Conservation (phyloP, 2,329 filamentous ascomycete genomes). For the Diaporthe destruens region DNA sequence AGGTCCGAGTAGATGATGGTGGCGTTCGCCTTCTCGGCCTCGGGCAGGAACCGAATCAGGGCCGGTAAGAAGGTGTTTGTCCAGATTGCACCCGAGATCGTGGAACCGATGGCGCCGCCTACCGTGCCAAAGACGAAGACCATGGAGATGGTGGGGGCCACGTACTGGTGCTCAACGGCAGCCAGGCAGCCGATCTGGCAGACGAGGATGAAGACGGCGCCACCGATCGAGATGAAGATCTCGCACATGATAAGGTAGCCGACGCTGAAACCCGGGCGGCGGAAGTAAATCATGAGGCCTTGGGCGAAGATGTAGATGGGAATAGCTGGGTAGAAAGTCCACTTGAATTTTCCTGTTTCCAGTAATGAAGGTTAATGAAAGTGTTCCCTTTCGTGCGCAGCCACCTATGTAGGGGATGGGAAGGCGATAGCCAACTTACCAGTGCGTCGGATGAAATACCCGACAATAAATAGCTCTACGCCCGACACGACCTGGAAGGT, state of each 20-base stretch:
- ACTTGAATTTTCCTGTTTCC: slow-evolving; percentile 56
- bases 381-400: background rate
- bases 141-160: slow-evolving; percentile 67
- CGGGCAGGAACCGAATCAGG: slow-evolving; percentile 64
- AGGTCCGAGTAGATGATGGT: slow-evolving; percentile 66
- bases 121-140: slow-evolving; percentile 69
- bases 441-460: slow-evolving; percentile 58
- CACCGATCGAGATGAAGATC: slow-evolving; percentile 71
- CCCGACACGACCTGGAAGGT: slow-evolving; percentile 65
- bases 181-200: slow-evolving; percentile 70
- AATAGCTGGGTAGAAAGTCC: slow-evolving; percentile 52
- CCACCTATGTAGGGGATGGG: background rate
- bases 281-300: slow-evolving; percentile 71
- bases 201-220: slow-evolving; percentile 67
- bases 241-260: slow-evolving; percentile 71
- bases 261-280: slow-evolving; percentile 62
- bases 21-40: slow-evolving; percentile 51
- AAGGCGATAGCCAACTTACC: slow-evolving; percentile 46
- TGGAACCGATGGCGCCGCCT: slow-evolving; percentile 69
- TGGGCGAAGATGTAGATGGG: slow-evolving; percentile 53
- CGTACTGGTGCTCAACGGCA: slow-evolving; percentile 69
- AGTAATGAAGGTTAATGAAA: background rate
- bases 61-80: slow-evolving; percentile 58
- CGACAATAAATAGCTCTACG: slow-evolving; percentile 62
- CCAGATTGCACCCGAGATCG: slow-evolving; percentile 75